A percentile compares a stretch with the other conserved stretches of the same genome.
Evolutionary conservation across 179 eudicot species (phyloP).

Genomic region (Spinacia oleracea): DNA sequence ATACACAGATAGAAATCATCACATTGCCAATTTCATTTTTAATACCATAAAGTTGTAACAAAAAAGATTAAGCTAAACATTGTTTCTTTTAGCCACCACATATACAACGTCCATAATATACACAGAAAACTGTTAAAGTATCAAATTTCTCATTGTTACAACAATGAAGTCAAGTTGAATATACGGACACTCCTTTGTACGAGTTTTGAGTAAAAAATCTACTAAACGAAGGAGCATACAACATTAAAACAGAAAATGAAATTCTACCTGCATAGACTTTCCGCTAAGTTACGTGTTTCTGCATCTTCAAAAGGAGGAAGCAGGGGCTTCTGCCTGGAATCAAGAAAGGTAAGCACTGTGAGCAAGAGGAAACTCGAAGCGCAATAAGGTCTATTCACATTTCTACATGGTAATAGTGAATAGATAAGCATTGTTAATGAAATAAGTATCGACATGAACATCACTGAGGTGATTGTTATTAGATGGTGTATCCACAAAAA

Average conservation of each 20-base stretch:
- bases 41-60: not conserved
- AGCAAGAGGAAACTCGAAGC: not conserved
- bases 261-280: slow-evolving; percentile 79
- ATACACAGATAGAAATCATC: not conserved
- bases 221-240: not conserved
- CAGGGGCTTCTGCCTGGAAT: slow-evolving; percentile 80
- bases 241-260: not conserved
- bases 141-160: not conserved
- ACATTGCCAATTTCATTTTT: not conserved
- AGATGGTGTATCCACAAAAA: not conserved
- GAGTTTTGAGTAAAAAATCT: not conserved
- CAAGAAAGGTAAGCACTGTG: not conserved
- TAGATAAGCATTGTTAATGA: not conserved
- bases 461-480: not conserved
- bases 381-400: not conserved
- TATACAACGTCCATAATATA: not conserved
- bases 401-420: not conserved
- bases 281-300: slow-evolving; percentile 93
- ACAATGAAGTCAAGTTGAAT: not conserved
- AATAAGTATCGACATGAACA: not conserved
- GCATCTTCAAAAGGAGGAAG: slow-evolving; percentile 93
- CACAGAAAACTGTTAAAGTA: not conserved
- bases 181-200: not conserved
- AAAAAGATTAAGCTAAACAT: not conserved
- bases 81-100: not conserved